Conservation (phyloP, 257 asterid genomes). For the Leonotis leonurus region DNA sequence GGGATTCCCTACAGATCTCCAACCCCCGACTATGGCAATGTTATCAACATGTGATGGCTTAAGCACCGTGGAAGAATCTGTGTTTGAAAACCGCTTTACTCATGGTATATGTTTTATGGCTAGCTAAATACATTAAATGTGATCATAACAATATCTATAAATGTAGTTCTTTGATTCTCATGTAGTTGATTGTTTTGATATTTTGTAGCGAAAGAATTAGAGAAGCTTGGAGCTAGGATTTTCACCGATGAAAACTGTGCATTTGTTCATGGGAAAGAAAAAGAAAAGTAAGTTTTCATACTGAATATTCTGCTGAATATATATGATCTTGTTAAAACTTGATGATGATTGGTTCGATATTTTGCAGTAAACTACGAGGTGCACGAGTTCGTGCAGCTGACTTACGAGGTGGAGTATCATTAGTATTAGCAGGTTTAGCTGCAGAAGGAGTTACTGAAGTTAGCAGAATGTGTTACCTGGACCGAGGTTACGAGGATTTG, state of each 20-base stretch:
- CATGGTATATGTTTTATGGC: conserved; percentile 30
- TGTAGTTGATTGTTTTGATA: not conserved
- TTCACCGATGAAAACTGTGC: conserved; percentile 24
- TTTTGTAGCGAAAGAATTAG: conserved; percentile 29
- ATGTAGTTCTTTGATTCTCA: no score
- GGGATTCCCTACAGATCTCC: conserved; percentile 50
- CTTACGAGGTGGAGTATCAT: conserved; percentile 35
- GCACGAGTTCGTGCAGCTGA: conserved; percentile 28
- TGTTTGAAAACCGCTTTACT: conserved; percentile 38
- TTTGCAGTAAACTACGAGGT: conserved; percentile 25
- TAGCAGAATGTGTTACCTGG: conserved; percentile 21
- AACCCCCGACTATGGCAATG: conserved; percentile 36
- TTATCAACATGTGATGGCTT: conserved; percentile 31
- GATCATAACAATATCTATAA: no score
- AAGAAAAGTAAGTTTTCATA: conserved; percentile 5
- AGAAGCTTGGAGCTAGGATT: conserved; percentile 33
- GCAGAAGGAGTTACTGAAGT: conserved; percentile 38
- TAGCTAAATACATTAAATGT: no score
- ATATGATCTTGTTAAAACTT: not conserved
- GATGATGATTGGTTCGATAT: not conserved
- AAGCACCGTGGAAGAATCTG: conserved; percentile 33
- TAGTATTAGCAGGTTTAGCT: conserved; percentile 39
- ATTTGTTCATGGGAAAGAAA: conserved; percentile 14
- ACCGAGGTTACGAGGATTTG: conserved; percentile 36
- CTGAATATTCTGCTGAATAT: not conserved